These are phyloP conservation scores for Barnettozyma wickerhamii DNA, from an alignment of 805 yeast species.

Conservation along the genomic window DNA sequence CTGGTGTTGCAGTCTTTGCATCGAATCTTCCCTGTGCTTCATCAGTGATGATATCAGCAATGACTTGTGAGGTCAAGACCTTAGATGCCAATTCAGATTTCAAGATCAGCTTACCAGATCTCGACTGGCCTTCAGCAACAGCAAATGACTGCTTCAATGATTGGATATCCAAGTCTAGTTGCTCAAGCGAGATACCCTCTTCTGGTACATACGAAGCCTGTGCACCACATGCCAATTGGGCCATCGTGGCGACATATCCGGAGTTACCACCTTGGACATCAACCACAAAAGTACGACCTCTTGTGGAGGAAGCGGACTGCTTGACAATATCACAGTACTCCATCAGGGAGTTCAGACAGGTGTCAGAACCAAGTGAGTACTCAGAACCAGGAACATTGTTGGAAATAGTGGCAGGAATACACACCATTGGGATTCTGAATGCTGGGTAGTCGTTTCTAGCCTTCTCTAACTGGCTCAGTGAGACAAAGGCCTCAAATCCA, in stretches of 20 bases:
- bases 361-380: slow-evolving; percentile 71
- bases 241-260: slow-evolving; percentile 69
- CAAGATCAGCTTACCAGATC: slow-evolving; percentile 65
- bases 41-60: slow-evolving; percentile 64
- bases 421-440: slow-evolving; percentile 73
- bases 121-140: slow-evolving; percentile 58
- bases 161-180: slow-evolving; percentile 61
- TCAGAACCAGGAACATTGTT: slow-evolving; percentile 82
- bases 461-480: slow-evolving; percentile 60
- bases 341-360: slow-evolving; percentile 67
- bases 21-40: slow-evolving; percentile 65
- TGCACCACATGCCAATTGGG: slow-evolving; percentile 68
- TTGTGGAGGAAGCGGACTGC: slow-evolving; percentile 73
- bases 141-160: slow-evolving; percentile 55
- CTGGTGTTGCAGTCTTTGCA: slow-evolving; percentile 77
- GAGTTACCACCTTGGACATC: slow-evolving; percentile 86
- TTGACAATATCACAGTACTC: slow-evolving; percentile 75
- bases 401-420: slow-evolving; percentile 75
- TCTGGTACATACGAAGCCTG: slow-evolving; percentile 77
- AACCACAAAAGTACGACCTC: slow-evolving; percentile 75
- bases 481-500: slow-evolving; percentile 77
- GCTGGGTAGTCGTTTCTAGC: slow-evolving; percentile 62
- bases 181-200: slow-evolving; percentile 54
- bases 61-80: slow-evolving; percentile 61
- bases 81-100: slow-evolving; percentile 67